Evolutionary conservation across 2,329 filamentous ascomycete species (phyloP), one percentile per base, ranked within the genome.

Genomic region (Apiospora aurea): DNA sequence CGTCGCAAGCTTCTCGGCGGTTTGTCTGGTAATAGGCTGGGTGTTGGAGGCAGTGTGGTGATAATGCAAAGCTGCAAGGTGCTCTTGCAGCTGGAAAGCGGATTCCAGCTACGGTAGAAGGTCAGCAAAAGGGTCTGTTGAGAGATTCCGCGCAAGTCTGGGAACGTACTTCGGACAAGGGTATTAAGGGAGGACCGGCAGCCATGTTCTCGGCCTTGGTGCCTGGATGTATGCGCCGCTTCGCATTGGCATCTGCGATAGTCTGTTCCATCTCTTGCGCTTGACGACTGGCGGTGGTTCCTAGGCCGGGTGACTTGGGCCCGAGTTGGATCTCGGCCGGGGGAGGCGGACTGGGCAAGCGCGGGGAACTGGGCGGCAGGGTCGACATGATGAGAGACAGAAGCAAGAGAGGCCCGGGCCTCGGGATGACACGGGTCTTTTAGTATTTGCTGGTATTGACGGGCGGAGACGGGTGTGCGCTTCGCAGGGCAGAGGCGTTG

Each of bases 21-120:
- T 92, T 44, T 91, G 87, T 78, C 93, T 92, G 71, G 89, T 93
- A 75, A 98, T 92, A 8, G 96, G 91, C 61, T 89, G 84, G 46
- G 91, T 92, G 75, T 89, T 89, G 74, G 88, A 86, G 70, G 85
- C 87, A 1, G 94, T 97, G 80, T 93, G 92, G 80, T 93, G 87
- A 82, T 95, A 91, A 85, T 98, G 94, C 21, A 98, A 89, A 47
- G 96, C 94, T 82, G 97, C 96, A 71, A 99, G 92, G 80, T 99
- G 96, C 83, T 99, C 96, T 82, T 98, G 97, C 24, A 98, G 90
- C 82, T 98, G 96, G 81, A 98, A 99, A 64, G 96, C 94, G 29
- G 96, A 98, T 80, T 99, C 95, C 76, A 99, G 94, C 94, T 98
- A 94, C 93, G 98, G 67, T 51, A 46, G 34, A 64, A 64, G 57